Base-by-base conservation (phyloP, 1,139 yeast genomes). In the Blastobotrys arbuscula region DNA sequence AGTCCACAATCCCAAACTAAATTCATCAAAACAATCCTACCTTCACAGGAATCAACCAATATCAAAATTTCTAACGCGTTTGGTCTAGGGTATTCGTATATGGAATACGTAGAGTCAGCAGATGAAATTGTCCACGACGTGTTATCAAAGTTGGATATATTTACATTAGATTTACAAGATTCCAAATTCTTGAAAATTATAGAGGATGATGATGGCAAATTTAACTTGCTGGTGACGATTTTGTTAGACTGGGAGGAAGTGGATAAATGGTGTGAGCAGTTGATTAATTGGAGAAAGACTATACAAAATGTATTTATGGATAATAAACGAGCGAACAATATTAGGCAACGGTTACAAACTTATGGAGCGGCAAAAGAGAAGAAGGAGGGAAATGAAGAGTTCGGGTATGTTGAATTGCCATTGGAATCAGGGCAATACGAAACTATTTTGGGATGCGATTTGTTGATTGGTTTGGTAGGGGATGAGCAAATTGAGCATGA, bases 21-120 rank as follows among this genome's bases (percentile, higher is more conserved):
- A 19, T 36, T 36, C 15, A n/a, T 36, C 10, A 5, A 36, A 20
- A n/a, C 10, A 19, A 36, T 36, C 20, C 6, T 15, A 36, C 20
- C 39, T 13, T 16, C 20, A n/a, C 20, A n/a, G 13, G n/a, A 3
- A 6, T 7, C 5, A n/a, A 33, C 16, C 10, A 19, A 56, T 58
- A 69, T 58, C 10, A 38, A 42, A 1, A 52, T 59, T 4, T 63
- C 68, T 1, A 63, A 63, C 40, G 58, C 57, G 2, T 59, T 64
- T 49, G 63, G 65, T 2, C 45, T 69, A 21, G 73, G 72, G 1
- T 72, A 69, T 49, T 59, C 69, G 1, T 70, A 53, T 50, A 54
- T 69, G 7, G 67, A 67, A 41, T 63, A 60, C 49, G 55, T 53
- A 18, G 70, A 68, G 35, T 53, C 55, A 3, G 66, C 63, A 24